A percentile compares a stretch with the other conserved stretches of the same genome.
These are phyloP conservation scores for Saccharomycopsis capsularis DNA, from an alignment of 805 yeast genomes.

Conservation along the genomic window DNA sequence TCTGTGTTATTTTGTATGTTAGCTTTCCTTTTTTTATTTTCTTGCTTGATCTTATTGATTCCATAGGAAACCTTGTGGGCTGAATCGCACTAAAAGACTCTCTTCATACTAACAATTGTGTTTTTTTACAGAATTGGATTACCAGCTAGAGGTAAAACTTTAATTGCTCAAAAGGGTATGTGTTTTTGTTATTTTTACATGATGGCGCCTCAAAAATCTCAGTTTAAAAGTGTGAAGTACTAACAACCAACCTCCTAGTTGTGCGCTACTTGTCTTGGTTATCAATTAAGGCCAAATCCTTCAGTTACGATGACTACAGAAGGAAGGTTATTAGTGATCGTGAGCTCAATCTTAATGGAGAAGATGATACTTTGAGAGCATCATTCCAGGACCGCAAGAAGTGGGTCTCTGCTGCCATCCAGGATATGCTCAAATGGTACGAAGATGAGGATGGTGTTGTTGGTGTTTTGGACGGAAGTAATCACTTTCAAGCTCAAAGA, in stretches of 20 bases:
- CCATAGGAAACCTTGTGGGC: no score
- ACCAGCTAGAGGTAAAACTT: conserved; percentile 93
- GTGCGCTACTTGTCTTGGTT: conserved; percentile 92
- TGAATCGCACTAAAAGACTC: background rate
- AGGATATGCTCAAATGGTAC: conserved; percentile 85
- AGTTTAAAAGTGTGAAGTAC: no score
- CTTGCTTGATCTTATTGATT: no score
- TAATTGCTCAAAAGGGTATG: conserved; percentile 78
- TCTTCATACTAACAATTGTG: background rate
- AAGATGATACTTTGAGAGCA: conserved; percentile 52
- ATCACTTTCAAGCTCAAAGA: conserved; percentile 71
- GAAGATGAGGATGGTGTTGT: conserved; percentile 74
- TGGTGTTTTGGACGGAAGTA: conserved; percentile 91
- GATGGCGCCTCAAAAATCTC: background rate
- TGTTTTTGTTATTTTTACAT: background rate
- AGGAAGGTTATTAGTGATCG: conserved; percentile 57
- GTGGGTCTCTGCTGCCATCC: conserved; percentile 54
- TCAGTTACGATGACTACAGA: conserved; percentile 84
- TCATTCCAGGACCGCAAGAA: conserved; percentile 33
- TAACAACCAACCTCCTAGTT: conserved; percentile 29
- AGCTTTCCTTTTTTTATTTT: background rate
- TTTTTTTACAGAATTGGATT: conserved; percentile 57
- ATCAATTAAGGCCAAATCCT: conserved; percentile 76
- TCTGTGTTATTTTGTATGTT: conserved; percentile 21
- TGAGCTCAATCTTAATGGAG: conserved; percentile 66